Conservation (phyloP, 2,329 filamentous ascomycete species). For the Madurella fahalii region DNA sequence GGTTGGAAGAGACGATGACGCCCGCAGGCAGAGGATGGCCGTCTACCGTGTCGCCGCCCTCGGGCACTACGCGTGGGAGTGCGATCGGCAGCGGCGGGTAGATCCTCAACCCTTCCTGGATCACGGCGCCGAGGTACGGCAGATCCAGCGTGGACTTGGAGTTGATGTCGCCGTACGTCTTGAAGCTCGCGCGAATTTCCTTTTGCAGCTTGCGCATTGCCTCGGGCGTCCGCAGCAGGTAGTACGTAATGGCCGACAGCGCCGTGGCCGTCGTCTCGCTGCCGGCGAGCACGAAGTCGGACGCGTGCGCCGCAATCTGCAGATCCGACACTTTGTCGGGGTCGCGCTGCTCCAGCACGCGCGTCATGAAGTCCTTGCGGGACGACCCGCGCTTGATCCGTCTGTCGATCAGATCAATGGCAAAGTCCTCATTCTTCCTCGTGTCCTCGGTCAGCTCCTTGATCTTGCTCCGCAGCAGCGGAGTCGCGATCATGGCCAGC, state of each 20-base stretch:
- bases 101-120: slow-evolving; percentile 38
- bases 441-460: slow-evolving; percentile 17
- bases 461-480: slow-evolving; percentile 16
- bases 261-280: slow-evolving; percentile 24
- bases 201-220: slow-evolving; percentile 30
- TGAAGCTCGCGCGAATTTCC: slow-evolving; percentile 37
- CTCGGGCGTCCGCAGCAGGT: slow-evolving; percentile 30
- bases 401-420: slow-evolving; percentile 20
- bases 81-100: slow-evolving; percentile 30
- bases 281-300: slow-evolving; percentile 19
- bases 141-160: slow-evolving; percentile 28
- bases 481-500: slow-evolving; percentile 11
- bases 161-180: slow-evolving; percentile 35
- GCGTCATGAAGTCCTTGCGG: slow-evolving; percentile 25
- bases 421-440: slow-evolving; percentile 17
- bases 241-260: slow-evolving; percentile 24
- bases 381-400: neutral
- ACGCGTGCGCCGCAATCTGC: slow-evolving; percentile 17
- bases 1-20: slow-evolving; percentile 25
- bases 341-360: slow-evolving; percentile 23
- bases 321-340: slow-evolving; percentile 18
- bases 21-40: slow-evolving; percentile 14
- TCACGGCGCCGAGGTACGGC: slow-evolving; percentile 34
- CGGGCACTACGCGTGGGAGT: slow-evolving; percentile 13
- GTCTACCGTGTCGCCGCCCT: slow-evolving; percentile 14